These are phyloP conservation scores for Trametes cingulata DNA, from an alignment of 768 basidiomycete genomes.

Conservation along the genomic window DNA sequence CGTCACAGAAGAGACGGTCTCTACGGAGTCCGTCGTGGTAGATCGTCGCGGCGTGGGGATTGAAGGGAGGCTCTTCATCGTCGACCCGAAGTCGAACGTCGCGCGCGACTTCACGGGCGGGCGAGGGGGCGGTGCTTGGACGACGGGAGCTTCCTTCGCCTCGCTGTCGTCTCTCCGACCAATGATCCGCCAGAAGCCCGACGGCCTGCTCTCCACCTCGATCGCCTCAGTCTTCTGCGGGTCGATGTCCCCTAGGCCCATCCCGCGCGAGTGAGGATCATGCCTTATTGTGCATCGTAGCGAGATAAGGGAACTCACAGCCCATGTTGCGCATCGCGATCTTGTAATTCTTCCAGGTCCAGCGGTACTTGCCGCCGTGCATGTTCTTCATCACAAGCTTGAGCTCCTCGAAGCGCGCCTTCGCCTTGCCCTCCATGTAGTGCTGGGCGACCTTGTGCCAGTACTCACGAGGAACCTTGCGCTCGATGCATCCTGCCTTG, in stretches of 20 bases:
- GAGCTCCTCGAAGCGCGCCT: conserved; percentile 64
- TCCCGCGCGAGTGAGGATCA: neutral
- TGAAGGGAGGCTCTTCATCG: conserved; percentile 27
- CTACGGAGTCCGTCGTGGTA: conserved; percentile 26
- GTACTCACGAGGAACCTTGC: conserved; percentile 74
- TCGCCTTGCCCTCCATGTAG: conserved; percentile 73
- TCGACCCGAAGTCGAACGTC: conserved; percentile 24
- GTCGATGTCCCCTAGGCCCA: conserved; percentile 65
- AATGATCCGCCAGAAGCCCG: conserved; percentile 54
- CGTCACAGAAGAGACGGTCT: conserved; percentile 24
- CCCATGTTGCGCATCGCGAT: conserved; percentile 81
- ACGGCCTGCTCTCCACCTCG: conserved; percentile 53
- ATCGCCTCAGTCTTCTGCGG: conserved; percentile 57
- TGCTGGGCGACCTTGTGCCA: conserved; percentile 84
- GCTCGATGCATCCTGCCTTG: conserved; percentile 68
- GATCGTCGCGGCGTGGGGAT: conserved; percentile 30
- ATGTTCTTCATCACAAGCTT: conserved; percentile 74
- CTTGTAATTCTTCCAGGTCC: conserved; percentile 84
- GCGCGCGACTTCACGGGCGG: conserved; percentile 23
- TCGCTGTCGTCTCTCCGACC: conserved; percentile 48
- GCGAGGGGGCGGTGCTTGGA: conserved; percentile 7
- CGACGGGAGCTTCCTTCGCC: conserved; percentile 31
- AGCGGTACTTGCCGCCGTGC: conserved; percentile 74
- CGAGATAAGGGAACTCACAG: conserved; percentile 50
- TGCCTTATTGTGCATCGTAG: neutral